Base-by-base conservation (phyloP, 345 rosid species). In the Boechera divaricarpa region DNA sequence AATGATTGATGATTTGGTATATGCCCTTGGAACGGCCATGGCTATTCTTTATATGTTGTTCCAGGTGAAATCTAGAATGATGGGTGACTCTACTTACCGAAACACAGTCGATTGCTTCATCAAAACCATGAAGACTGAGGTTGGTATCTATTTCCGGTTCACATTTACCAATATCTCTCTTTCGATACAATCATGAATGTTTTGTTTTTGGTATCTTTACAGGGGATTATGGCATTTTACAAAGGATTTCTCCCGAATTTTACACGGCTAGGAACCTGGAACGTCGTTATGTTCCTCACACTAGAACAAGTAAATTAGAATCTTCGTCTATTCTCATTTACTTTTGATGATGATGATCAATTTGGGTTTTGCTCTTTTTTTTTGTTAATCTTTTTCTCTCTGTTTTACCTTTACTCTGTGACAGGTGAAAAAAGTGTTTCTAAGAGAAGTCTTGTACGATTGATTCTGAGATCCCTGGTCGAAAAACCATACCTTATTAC, bases 31-130 rank as follows among this genome's bases (percentile, higher is more conserved):
- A 45, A 69, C 63, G 59, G 35, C 55, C 64, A 63, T 63, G 67
- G 47, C 39, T 48, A 21, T 47, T 71, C 38, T 53, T 61, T 66
- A 42, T 61, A 59, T 72, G 69, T 77, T 85, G 72, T 81, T 83
- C 72, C 87, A 92, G 99, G 97, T 95, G 69, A 95, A 95, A 86
- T 95, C 99, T 5, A 88, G 99, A 82, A 95, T 95, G 99, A 91
- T 95, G 98, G 99, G 99, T 63, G 99, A 95, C 80, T 82, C 98
- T 58, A 83, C 91, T 73, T 92, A 89, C 86, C 90, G 77, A 77
- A 95, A 80, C 84, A 95, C 99, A 45, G 39, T 91, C 7, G 99
- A 95, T 79, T 95, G 99, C 83, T 92, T 95, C 81, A 39, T 88
- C 74, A 95, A 86, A 84, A 95, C 99, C 41, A 69, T 89, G 90